These are phyloP conservation scores for Moniliophthora roreri DNA, from an alignment of 1,284 basidiomycete species.

Conservation along the genomic window DNA sequence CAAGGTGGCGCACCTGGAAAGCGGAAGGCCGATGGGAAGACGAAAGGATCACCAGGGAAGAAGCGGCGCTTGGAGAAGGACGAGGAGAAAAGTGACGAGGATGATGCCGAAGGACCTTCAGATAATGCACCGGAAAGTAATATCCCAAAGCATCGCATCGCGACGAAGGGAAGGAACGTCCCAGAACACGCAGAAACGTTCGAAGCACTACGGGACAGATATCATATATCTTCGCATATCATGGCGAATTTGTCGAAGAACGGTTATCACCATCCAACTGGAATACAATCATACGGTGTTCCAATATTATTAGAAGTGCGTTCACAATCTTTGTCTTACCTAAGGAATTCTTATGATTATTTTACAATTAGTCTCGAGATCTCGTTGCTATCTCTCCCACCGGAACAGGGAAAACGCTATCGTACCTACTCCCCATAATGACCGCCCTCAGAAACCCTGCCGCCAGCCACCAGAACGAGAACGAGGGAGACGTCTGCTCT, in stretches of 20 bases:
- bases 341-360: conserved; percentile 10
- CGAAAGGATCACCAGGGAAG: conserved; percentile 15
- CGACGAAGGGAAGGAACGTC: conserved; percentile 66
- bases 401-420: conserved; percentile 91
- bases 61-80: conserved; percentile 35
- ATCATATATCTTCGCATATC: conserved; percentile 54
- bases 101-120: conserved; percentile 23
- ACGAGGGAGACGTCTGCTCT: conserved; percentile 40
- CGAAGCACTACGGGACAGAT: conserved; percentile 52
- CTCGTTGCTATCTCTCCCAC: conserved; percentile 92
- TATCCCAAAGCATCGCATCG: conserved; percentile 56
- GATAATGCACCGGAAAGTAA: conserved; percentile 17
- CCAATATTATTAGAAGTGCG: conserved; percentile 73
- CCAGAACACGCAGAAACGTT: conserved; percentile 63
- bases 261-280: conserved; percentile 66
- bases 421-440: conserved; percentile 85
- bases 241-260: conserved; percentile 61
- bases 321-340: conserved; percentile 4
- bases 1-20: conserved; percentile 49
- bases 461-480: conserved; percentile 38
- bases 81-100: conserved; percentile 30
- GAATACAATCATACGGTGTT: conserved; percentile 72
- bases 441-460: conserved; percentile 64
- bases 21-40: conserved; percentile 34
- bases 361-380: conserved; percentile 58